These are phyloP conservation scores for Silene conica DNA, from an alignment of 148 eudicot species.

Conservation along the genomic window DNA sequence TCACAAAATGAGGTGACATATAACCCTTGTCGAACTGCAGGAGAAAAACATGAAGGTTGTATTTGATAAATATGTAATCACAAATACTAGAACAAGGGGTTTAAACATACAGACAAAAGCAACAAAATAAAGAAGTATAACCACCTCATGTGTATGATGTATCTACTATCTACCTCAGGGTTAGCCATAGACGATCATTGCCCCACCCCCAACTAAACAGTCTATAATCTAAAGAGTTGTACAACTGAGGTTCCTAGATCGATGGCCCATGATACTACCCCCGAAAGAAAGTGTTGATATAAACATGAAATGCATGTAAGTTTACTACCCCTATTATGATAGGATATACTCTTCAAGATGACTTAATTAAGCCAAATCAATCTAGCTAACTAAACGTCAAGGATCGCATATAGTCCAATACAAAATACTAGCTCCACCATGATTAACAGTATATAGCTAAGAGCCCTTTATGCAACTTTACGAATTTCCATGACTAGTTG, in stretches of 20 bases:
- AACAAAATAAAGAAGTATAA: background rate
- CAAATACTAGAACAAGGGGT: background rate
- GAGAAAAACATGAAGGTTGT: conserved; percentile 13
- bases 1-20: conserved; percentile 84
- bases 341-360: background rate
- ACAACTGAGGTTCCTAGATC: too few species aligned
- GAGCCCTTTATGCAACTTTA: background rate
- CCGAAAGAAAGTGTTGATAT: background rate
- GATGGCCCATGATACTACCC: background rate
- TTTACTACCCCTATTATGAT: background rate
- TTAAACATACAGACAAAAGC: background rate
- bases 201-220: too few species aligned
- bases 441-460: background rate
- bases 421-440: background rate
- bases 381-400: background rate
- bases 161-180: too few species aligned
- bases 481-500: background rate
- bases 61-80: conserved; percentile 7
- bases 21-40: conserved; percentile 92
- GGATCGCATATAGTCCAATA: background rate
- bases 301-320: background rate
- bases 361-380: background rate
- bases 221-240: too few species aligned
- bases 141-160: background rate
- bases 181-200: too few species aligned